Evolutionary conservation across 352 stramenopile species (phyloP).

Genomic region (Phytopythium vexans): DNA sequence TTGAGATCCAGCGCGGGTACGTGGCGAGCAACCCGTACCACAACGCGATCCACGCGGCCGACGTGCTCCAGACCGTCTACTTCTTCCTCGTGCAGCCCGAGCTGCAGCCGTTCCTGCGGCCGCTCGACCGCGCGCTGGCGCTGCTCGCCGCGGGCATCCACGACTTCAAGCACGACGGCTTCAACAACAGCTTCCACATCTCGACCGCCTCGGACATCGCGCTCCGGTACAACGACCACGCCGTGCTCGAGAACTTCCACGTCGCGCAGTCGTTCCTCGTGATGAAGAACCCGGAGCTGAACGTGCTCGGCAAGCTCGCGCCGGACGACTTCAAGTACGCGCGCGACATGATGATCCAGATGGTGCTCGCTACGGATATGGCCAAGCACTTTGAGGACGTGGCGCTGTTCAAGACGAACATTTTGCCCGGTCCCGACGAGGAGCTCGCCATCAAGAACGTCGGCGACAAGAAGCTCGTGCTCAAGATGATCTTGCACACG

Average conservation of each 20-base stretch:
- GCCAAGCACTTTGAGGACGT: conserved; percentile 88
- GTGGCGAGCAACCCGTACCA: conserved; percentile 85
- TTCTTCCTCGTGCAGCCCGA: conserved; percentile 83
- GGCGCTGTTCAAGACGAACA: conserved; percentile 85
- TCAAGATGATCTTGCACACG: conserved; percentile 90
- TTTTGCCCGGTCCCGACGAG: conserved; percentile 60
- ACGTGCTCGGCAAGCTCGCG: conserved; percentile 74
- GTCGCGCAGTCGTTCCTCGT: conserved; percentile 86
- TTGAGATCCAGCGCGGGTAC: conserved; percentile 84
- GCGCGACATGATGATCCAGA: conserved; percentile 88
- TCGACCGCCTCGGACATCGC: conserved; percentile 83
- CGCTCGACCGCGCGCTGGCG: conserved; percentile 66
- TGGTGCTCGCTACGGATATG: conserved; percentile 91
- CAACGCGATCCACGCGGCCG: conserved; percentile 86
- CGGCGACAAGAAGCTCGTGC: conserved; percentile 83
- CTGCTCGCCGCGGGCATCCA: conserved; percentile 83
- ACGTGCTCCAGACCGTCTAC: conserved; percentile 88
- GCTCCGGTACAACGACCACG: conserved; percentile 87
- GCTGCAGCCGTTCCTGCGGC: conserved; percentile 67
- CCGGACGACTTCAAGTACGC: conserved; percentile 83
- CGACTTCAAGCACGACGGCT: conserved; percentile 89
- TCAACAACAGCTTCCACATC: conserved; percentile 91
- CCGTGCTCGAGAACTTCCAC: conserved; percentile 88
- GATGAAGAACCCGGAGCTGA: conserved; percentile 88
- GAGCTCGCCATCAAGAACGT: conserved; percentile 79